Percentiles rank a stretch among this genome's conserved stretches.
Conservation (phyloP, 1,284 basidiomycete species). For the Leccinum fallax region DNA sequence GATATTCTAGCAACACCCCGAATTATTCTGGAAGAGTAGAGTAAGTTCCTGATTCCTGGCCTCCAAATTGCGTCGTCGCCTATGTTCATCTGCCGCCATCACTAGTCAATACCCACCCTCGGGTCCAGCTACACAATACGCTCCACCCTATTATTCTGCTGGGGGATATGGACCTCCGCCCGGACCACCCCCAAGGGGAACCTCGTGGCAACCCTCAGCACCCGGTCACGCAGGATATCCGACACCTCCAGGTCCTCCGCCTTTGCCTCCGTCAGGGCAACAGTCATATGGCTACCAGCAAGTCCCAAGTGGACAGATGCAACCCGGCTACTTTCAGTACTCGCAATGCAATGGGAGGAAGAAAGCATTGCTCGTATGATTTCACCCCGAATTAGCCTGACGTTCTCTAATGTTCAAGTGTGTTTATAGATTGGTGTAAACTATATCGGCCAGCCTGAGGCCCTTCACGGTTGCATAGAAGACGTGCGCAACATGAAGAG, state of each 20-base stretch:
- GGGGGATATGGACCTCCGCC: slow-evolving; percentile 38
- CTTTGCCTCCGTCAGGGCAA: slow-evolving; percentile 58
- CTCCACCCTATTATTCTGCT: slow-evolving; percentile 40
- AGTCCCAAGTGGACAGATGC: slow-evolving; percentile 48
- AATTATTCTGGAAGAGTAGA: background rate
- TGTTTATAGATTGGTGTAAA: slow-evolving; percentile 75
- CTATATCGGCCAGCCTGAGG: slow-evolving; percentile 66
- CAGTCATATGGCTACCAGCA: slow-evolving; percentile 75
- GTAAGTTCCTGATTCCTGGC: slow-evolving; percentile 14
- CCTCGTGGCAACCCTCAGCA: slow-evolving; percentile 18
- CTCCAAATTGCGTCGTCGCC: background rate
- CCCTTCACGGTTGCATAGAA: slow-evolving; percentile 85
- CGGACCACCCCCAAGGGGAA: slow-evolving; percentile 40
- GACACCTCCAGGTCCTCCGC: slow-evolving; percentile 40
- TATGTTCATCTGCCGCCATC: background rate
- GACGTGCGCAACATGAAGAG: slow-evolving; percentile 78
- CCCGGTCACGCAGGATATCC: slow-evolving; percentile 36
- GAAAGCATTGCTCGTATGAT: slow-evolving; percentile 75
- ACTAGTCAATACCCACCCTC: slow-evolving; percentile 33
- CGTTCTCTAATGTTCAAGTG: background rate
- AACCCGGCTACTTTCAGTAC: slow-evolving; percentile 76
- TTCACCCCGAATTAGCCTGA: background rate
- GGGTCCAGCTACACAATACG: slow-evolving; percentile 17
- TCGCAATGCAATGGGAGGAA: slow-evolving; percentile 82
- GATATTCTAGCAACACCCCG: slow-evolving; percentile 5